Percentiles rank a stretch among this genome's conserved stretches.
phyloP scores from a whole-genome alignment of 257 asterid genomes.

The Rehmannia glutinosa region DNA sequence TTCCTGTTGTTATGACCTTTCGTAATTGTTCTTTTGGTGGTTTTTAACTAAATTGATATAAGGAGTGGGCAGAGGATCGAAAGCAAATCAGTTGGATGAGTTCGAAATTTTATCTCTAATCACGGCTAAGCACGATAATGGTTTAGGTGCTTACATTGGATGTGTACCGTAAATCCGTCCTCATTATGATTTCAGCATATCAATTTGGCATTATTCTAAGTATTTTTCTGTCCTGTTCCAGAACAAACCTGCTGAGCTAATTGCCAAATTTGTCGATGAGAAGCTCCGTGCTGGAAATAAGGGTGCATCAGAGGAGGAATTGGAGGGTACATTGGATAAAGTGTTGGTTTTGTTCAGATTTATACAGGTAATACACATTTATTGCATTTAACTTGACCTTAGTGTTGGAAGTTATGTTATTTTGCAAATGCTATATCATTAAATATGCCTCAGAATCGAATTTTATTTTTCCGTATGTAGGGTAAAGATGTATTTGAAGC shows the following conservation, averaged over 20 bases:
- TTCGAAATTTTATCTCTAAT: neutral
- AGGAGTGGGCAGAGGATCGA: neutral
- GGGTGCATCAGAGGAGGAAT: conserved; percentile 88
- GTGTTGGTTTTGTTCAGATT: conserved; percentile 79
- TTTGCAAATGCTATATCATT: neutral
- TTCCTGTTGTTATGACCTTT: too few relatives aligned
- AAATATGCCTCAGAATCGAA: neutral
- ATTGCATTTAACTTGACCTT: neutral
- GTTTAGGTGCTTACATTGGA: neutral
- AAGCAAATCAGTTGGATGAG: neutral
- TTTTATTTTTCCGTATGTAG: conserved; percentile 5
- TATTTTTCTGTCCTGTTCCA: conserved; percentile 20
- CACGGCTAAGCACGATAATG: neutral
- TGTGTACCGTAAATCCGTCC: neutral
- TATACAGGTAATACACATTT: conserved; percentile 50
- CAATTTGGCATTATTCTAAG: neutral
- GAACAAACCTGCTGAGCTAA: conserved; percentile 86
- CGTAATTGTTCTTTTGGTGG: neutral
- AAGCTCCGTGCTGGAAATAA: conserved; percentile 89
- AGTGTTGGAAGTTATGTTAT: neutral
- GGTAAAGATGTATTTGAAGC: conserved; percentile 52
- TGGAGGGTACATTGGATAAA: conserved; percentile 82
- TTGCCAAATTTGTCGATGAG: conserved; percentile 83
- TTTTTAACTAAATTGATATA: neutral
- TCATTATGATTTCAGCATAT: neutral